Percentiles rank a stretch among this genome's conserved stretches.
Evolutionary conservation across 345 rosid species (phyloP).

Genomic region (Populus simonii): DNA sequence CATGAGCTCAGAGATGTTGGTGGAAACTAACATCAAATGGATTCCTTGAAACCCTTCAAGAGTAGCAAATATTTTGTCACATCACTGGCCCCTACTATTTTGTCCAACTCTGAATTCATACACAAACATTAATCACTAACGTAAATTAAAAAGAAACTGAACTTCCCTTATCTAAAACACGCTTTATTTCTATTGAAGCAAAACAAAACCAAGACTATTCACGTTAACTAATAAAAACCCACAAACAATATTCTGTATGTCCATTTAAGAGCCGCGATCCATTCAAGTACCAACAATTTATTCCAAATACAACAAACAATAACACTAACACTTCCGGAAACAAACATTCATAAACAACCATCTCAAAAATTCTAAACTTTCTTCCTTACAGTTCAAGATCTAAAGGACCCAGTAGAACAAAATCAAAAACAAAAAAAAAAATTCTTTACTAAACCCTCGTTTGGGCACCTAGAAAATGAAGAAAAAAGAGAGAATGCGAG

Average conservation of each 20-base stretch:
- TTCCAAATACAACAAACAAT: background rate
- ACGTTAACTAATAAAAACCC: background rate
- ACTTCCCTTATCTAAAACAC: background rate
- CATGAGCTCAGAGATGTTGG: slow-evolving; percentile 23
- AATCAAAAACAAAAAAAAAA: background rate
- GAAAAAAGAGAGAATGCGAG: background rate
- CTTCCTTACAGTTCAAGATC: background rate
- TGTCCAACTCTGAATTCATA: background rate
- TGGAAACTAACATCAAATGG: slow-evolving; percentile 8
- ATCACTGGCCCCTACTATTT: slow-evolving; percentile 9
- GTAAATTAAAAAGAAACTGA: background rate
- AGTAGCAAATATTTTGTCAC: slow-evolving; percentile 18
- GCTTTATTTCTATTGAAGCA: background rate
- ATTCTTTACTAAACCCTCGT: no score
- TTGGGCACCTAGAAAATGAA: background rate
- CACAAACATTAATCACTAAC: background rate
- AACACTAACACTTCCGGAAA: background rate
- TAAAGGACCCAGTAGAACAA: background rate
- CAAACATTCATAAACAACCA: background rate
- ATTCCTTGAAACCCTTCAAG: slow-evolving; percentile 18
- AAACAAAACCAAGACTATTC: background rate
- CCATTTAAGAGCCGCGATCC: background rate
- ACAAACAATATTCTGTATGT: no score
- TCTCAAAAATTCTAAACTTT: background rate
- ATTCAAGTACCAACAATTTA: background rate